Conservation (phyloP, 1,139 yeast species). For the Pichia sp. region DNA sequence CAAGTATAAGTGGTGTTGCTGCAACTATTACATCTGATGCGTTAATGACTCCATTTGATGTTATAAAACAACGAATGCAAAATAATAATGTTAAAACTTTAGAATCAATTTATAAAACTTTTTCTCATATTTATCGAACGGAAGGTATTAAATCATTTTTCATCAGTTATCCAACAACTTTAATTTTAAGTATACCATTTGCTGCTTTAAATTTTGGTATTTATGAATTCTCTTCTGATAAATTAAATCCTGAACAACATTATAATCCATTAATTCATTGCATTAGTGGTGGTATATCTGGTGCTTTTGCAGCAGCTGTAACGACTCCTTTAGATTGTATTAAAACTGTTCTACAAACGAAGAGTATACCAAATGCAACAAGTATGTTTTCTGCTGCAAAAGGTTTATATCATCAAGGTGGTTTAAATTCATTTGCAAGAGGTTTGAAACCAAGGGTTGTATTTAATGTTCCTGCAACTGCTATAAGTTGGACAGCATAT, state of each 20-base stretch:
- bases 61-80: slow-evolving; percentile 85
- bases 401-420: slow-evolving; percentile 62
- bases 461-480: slow-evolving; percentile 93
- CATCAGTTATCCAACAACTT: slow-evolving; percentile 91
- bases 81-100: slow-evolving; percentile 8
- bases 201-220: slow-evolving; percentile 93
- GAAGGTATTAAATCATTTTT: slow-evolving; percentile 87
- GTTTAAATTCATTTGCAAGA: slow-evolving; percentile 65
- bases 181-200: slow-evolving; percentile 90
- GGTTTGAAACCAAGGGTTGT: slow-evolving; percentile 91
- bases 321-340: slow-evolving; percentile 96
- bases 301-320: slow-evolving; percentile 93
- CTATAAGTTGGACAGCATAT: slow-evolving; percentile 97
- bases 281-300: slow-evolving; percentile 90
- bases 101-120: slow-evolving; percentile 28
- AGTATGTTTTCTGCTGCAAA: slow-evolving; percentile 70
- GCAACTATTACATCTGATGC: slow-evolving; percentile 95
- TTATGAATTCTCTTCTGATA: slow-evolving; percentile 74
- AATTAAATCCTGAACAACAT: slow-evolving; percentile 68
- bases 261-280: slow-evolving; percentile 93
- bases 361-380: slow-evolving; percentile 53
- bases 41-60: slow-evolving; percentile 96
- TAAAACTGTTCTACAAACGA: slow-evolving; percentile 84
- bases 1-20: slow-evolving; percentile 85
- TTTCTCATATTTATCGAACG: slow-evolving; percentile 47